Evolutionary conservation across 192 early-diverging fungal species (phyloP).

Genomic region (Piromyces finnis): DNA sequence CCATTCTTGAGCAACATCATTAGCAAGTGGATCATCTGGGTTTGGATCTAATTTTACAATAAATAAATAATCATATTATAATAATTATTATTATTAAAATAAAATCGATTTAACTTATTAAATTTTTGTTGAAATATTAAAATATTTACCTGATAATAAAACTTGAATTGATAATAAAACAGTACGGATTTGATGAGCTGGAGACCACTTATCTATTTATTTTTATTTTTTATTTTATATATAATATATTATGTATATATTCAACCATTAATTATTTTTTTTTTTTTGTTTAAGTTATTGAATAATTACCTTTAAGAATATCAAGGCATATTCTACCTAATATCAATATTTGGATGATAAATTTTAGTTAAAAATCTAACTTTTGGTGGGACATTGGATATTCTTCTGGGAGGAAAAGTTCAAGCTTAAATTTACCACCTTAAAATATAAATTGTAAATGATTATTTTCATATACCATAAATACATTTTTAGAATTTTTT

Average conservation of each 20-base stretch:
- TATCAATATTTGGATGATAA: slow-evolving; percentile 97
- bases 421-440: slow-evolving; percentile 86
- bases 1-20: slow-evolving; percentile 98
- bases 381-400: slow-evolving; percentile 99
- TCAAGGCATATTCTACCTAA: slow-evolving; percentile 94
- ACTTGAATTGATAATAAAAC: slow-evolving; percentile 95
- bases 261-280: too few relatives aligned
- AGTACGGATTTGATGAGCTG: slow-evolving; percentile 93
- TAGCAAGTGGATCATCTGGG: slow-evolving; percentile 94
- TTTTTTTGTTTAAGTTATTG: too few relatives aligned
- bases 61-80: too few relatives aligned
- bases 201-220: slow-evolving; percentile 87
- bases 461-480: too few relatives aligned
- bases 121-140: too few relatives aligned
- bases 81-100: too few relatives aligned
- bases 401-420: slow-evolving; percentile 89
- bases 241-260: too few relatives aligned
- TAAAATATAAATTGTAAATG: too few relatives aligned
- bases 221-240: too few relatives aligned
- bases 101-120: too few relatives aligned
- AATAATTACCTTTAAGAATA: slow-evolving; percentile 88
- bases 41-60: too few relatives aligned
- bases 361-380: slow-evolving; percentile 96
- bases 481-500: too few relatives aligned
- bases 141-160: slow-evolving; percentile 40